These are phyloP conservation scores for Candida koratica DNA, from an alignment of 805 yeast genomes.

Conservation along the genomic window DNA sequence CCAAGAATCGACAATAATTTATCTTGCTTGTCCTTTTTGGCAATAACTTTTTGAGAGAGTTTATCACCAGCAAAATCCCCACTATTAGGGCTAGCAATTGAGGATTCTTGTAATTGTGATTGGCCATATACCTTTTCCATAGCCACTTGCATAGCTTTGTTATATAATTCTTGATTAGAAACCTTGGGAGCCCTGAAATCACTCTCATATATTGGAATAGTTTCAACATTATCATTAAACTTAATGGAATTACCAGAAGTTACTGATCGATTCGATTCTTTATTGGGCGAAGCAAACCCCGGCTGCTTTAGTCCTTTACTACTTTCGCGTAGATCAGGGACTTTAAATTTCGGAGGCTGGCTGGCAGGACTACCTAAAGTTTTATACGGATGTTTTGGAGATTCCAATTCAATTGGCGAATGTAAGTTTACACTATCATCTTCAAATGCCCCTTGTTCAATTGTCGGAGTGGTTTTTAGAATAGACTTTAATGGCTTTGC, in stretches of 20 bases:
- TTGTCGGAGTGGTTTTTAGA: constrained; percentile 22
- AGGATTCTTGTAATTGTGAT: constrained; percentile 17
- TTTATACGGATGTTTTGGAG: constrained; percentile 20
- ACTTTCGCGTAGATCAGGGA: constrained; percentile 8
- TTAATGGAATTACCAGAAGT: constrained; percentile 33
- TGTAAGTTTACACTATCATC: constrained; percentile 9
- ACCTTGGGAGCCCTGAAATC: constrained; percentile 6
- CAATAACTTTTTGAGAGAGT: constrained; percentile 9
- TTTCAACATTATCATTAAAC: constrained; percentile 35
- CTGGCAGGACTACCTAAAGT: constrained; percentile 11
- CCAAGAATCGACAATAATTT: constrained; percentile 13
- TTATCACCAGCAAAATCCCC: not conserved
- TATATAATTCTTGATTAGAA: constrained; percentile 47
- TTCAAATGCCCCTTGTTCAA: constrained; percentile 10
- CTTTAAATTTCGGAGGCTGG: constrained; percentile 14
- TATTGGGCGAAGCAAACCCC: constrained; percentile 6
- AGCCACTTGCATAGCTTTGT: constrained; percentile 53
- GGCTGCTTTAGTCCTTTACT: not conserved
- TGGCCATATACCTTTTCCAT: constrained; percentile 53
- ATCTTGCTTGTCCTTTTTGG: constrained; percentile 14
- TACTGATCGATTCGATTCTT: constrained; percentile 10
- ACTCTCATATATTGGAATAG: constrained; percentile 26
- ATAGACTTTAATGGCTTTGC: constrained; percentile 32
- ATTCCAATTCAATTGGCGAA: constrained; percentile 2
- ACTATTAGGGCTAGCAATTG: too few relatives aligned